phyloP scores from a whole-genome alignment of 202 grass and related monocot species.

The Setaria italica region DNA sequence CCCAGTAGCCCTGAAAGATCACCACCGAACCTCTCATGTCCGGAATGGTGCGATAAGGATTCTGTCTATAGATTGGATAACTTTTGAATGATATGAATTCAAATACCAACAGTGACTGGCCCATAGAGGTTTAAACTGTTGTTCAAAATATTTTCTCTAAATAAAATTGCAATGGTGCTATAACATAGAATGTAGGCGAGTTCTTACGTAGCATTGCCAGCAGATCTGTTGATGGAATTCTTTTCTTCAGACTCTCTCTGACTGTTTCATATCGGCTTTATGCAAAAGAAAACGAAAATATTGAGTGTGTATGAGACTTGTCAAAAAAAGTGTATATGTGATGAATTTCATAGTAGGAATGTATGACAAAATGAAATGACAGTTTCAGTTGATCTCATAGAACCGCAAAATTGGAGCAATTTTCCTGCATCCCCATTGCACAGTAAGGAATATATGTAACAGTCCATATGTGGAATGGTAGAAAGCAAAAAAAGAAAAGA shows the following conservation, averaged over 20 bases:
- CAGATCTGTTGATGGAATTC: slow-evolving; percentile 77
- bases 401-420: neutral
- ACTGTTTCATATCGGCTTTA: slow-evolving; percentile 89
- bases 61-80: slow-evolving; percentile 24
- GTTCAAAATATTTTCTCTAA: slow-evolving; percentile 31
- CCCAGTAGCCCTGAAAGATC: slow-evolving; percentile 12
- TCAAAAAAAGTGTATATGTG: slow-evolving; percentile 16
- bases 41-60: slow-evolving; percentile 36
- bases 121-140: slow-evolving; percentile 30
- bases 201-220: slow-evolving; percentile 87
- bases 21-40: neutral
- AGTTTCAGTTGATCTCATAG: slow-evolving; percentile 39
- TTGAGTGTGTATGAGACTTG: neutral
- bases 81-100: slow-evolving; percentile 37
- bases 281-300: slow-evolving; percentile 44
- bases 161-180: slow-evolving; percentile 29
- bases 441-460: neutral
- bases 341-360: slow-evolving; percentile 40
- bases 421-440: slow-evolving; percentile 14
- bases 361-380: slow-evolving; percentile 26
- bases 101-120: slow-evolving; percentile 33
- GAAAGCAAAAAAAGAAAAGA: slow-evolving; percentile 2
- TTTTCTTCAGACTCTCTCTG: slow-evolving; percentile 71
- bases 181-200: slow-evolving; percentile 43
- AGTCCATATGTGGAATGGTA: slow-evolving; percentile 6